Evolutionary conservation across 768 basidiomycete species (phyloP), one percentile per base, ranked within the genome.

Genomic region (Tricholoma sp.): DNA sequence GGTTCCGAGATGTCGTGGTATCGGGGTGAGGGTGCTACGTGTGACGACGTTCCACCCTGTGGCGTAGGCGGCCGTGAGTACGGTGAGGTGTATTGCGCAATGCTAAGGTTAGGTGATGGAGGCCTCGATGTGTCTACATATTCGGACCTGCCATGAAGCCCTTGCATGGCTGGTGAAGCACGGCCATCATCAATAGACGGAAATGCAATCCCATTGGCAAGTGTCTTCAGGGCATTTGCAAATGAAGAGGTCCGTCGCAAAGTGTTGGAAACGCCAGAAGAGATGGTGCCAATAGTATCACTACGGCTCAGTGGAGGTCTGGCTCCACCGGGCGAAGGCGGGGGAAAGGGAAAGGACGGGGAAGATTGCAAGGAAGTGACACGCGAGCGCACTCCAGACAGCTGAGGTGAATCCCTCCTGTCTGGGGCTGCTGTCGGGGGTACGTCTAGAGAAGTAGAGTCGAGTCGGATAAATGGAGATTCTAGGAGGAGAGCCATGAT

Each of bases 401-500:
- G 56, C 61, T 65, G 63, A 58, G 74, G 69, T 17, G 74, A 72
- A 50, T 59, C 52, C 61, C 59, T 68, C 45, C 68, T 65, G 54
- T 82, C 80, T 6, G 69, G 60, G 33, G 78, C 76, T 13, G 68
- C 63, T 0, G 78, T 73, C 0, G 80, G 79, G 6, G 84, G 77
- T 0, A 67, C 62, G 39, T 82, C 74, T 18, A 94, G 73, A 1
- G 89, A 82, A 0, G 86, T 82, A 28, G 78, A 80, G 33, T 88
- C 83, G 2, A 95, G 79, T 20, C 84, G 76, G 6, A 84, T 83
- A 67, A 96, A 96, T 0, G 93, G 91, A 1, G 91, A 94, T 65
- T 95, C 93, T 10, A 96, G 75, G 11, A 98, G 81, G 4, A 94
- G 80, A 1, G 93, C 94, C 73, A 91, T 86, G 62, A 97, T 81